phyloP scores from a whole-genome alignment of 805 yeast genomes.

The Suhomyces canberraensis region DNA sequence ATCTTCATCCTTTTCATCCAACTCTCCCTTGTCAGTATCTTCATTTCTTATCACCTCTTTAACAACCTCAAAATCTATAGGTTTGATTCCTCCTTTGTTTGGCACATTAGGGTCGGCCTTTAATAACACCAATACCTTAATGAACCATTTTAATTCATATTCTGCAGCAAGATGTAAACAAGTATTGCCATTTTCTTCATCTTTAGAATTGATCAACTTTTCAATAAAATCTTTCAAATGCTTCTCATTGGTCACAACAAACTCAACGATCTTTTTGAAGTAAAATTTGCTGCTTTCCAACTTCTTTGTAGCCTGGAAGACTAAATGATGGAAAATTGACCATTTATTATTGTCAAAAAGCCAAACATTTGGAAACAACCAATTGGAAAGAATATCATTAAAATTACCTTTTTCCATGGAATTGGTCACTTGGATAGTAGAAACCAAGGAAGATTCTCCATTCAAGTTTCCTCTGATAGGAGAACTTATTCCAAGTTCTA shows the following conservation, averaged over 20 bases:
- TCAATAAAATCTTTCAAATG: constrained; percentile 18
- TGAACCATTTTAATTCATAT: constrained; percentile 36
- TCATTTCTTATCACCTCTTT: constrained; percentile 26
- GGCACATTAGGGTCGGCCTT: constrained; percentile 58
- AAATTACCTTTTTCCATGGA: constrained; percentile 78
- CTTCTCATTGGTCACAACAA: constrained; percentile 22
- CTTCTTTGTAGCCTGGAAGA: constrained; percentile 39
- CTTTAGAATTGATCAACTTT: constrained; percentile 32
- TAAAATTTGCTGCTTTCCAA: constrained; percentile 35
- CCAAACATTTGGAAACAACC: constrained; percentile 60
- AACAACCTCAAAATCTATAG: constrained; percentile 79
- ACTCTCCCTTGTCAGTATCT: background rate
- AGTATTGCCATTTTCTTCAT: constrained; percentile 35
- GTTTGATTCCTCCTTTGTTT: constrained; percentile 83
- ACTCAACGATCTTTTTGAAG: constrained; percentile 31
- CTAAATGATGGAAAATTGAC: constrained; percentile 84
- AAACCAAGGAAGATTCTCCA: constrained; percentile 47
- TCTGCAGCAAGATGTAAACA: constrained; percentile 42
- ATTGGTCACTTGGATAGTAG: constrained; percentile 82
- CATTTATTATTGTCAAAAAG: constrained; percentile 60
- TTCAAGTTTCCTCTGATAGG: constrained; percentile 37
- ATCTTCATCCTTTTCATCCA: constrained; percentile 5
- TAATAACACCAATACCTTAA: constrained; percentile 31
- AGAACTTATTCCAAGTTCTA: constrained; percentile 32
- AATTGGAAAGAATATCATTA: constrained; percentile 56